Evolutionary conservation across 225 moss, liverwort and hornwort species (phyloP).

Genomic region (Asterella californica): DNA sequence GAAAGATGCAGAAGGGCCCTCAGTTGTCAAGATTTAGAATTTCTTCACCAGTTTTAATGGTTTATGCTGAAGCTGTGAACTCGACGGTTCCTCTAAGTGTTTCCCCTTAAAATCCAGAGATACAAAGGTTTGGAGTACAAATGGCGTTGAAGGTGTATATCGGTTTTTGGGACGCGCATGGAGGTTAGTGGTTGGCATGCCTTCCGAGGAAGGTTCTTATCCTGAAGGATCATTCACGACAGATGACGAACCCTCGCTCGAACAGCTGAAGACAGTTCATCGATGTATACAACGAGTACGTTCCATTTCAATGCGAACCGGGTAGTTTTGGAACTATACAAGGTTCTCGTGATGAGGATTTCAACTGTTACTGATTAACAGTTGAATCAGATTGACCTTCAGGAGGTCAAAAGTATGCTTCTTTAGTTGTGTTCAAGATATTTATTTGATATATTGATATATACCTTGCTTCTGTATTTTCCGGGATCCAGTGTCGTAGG

Average conservation of each 20-base stretch:
- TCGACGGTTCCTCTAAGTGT: background rate
- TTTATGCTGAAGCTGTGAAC: background rate
- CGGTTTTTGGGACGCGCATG: slow-evolving; percentile 91
- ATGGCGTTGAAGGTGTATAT: slow-evolving; percentile 95
- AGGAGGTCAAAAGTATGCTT: too few relatives aligned
- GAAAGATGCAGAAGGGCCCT: background rate
- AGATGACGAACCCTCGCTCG: slow-evolving; percentile 53
- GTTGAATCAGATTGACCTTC: too few relatives aligned
- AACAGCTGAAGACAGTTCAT: slow-evolving; percentile 81
- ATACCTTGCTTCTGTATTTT: too few relatives aligned
- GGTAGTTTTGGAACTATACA: background rate
- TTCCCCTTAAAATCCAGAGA: slow-evolving; percentile 46
- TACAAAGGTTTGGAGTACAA: slow-evolving; percentile 91
- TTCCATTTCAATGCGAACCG: background rate
- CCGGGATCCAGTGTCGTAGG: too few relatives aligned
- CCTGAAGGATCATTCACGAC: slow-evolving; percentile 59
- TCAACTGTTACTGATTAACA: too few relatives aligned
- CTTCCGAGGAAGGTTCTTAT: slow-evolving; percentile 47
- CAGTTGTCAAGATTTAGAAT: background rate
- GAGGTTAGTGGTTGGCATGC: slow-evolving; percentile 78
- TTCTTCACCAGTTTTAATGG: background rate
- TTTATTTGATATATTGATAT: too few relatives aligned
- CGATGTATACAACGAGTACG: slow-evolving; percentile 80
- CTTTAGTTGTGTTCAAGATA: too few relatives aligned
- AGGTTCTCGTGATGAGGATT: background rate